These are phyloP conservation scores for Kwoniella heveanensis DNA, from an alignment of 768 basidiomycete species.

Conservation along the genomic window DNA sequence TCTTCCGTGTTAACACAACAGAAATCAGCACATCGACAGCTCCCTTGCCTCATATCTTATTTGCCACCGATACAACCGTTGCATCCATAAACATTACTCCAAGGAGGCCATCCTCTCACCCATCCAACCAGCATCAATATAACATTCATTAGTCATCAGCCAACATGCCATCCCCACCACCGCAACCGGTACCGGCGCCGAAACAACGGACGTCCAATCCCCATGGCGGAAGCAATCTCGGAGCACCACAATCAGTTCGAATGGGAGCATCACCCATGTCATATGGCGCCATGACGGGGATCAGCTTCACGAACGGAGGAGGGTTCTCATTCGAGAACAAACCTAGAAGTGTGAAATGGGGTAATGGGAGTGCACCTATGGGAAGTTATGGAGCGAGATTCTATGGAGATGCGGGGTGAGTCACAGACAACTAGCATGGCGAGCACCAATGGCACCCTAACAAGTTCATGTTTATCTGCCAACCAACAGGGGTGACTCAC, in stretches of 20 bases:
- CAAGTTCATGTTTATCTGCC: not conserved
- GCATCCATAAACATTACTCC: not conserved
- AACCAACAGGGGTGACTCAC: conserved; percentile 35
- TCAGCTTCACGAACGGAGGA: conserved; percentile 48
- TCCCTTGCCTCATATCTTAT: not conserved
- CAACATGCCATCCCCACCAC: conserved; percentile 38
- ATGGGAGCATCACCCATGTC: conserved; percentile 45
- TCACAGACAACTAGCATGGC: not conserved
- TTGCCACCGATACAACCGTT: conserved; percentile 11
- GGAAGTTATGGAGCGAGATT: conserved; percentile 51
- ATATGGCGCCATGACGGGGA: conserved; percentile 45
- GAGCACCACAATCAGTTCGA: conserved; percentile 17
- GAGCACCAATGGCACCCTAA: not conserved
- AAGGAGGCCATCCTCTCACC: not conserved
- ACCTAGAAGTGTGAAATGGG: conserved; percentile 32
- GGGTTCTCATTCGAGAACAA: conserved; percentile 45
- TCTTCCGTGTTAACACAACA: too few species aligned
- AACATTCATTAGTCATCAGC: not conserved
- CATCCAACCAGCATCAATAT: not conserved
- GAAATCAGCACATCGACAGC: not conserved
- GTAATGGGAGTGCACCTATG: conserved; percentile 26
- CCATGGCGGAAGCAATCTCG: conserved; percentile 10
- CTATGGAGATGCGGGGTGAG: conserved; percentile 48
- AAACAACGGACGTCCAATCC: conserved; percentile 19
- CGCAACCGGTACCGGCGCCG: conserved; percentile 34